Evolutionary conservation across 495 filamentous ascomycete species (phyloP).

Genomic region (Neurospora cerealis): DNA sequence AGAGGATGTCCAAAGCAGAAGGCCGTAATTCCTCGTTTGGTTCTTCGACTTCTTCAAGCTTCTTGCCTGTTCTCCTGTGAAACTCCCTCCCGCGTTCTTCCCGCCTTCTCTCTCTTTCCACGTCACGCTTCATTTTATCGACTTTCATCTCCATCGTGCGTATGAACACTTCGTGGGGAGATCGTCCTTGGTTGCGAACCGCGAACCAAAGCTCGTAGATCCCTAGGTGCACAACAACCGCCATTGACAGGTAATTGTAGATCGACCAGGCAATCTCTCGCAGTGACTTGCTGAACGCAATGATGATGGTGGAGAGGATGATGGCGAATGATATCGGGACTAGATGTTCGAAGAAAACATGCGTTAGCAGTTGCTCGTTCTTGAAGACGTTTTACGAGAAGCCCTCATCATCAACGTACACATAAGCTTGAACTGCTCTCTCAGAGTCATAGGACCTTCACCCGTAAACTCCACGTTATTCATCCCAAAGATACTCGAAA

Average conservation of each 20-base stretch:
- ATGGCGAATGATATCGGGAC: slow-evolving; percentile 22
- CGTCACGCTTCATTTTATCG: background rate
- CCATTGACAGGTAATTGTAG: slow-evolving; percentile 3
- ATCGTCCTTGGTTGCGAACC: background rate
- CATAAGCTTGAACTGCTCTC: background rate
- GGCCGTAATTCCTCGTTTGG: too few relatives aligned
- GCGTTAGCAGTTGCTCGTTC: too few relatives aligned
- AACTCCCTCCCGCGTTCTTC: background rate
- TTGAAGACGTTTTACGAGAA: too few relatives aligned
- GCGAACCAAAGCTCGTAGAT: slow-evolving; percentile 13
- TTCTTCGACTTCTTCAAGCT: background rate
- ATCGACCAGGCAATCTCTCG: slow-evolving; percentile 8
- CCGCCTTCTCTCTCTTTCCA: background rate
- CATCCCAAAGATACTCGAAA: slow-evolving; percentile 28
- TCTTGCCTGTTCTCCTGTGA: background rate
- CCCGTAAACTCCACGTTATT: slow-evolving; percentile 19
- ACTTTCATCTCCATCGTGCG: background rate
- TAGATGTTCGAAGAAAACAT: too few relatives aligned
- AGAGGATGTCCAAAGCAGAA: too few relatives aligned
- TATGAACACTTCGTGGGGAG: background rate
- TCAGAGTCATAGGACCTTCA: background rate
- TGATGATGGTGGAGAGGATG: slow-evolving; percentile 12
- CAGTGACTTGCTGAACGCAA: slow-evolving; percentile 9
- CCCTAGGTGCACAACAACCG: slow-evolving; percentile 5
- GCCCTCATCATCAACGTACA: too few relatives aligned